Percentiles rank a stretch among this genome's conserved stretches.
phyloP scores from a whole-genome alignment of 2,329 filamentous ascomycete genomes.

The Ambrosiella beaveri region DNA sequence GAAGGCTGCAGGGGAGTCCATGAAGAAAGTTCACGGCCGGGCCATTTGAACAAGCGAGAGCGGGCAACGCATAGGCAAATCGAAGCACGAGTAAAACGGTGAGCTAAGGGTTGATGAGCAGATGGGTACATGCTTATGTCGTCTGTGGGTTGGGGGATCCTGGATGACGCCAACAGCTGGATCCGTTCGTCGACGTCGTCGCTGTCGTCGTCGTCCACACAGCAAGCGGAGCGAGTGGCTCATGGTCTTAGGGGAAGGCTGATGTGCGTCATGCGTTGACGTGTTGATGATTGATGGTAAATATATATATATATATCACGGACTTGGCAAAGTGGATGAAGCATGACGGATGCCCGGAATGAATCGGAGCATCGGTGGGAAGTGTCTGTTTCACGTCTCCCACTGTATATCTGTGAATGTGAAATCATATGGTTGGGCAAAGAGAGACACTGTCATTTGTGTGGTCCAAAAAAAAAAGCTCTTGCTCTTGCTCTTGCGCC shows the following conservation, averaged over 20 bases:
- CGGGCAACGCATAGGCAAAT: neutral
- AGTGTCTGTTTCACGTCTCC: neutral
- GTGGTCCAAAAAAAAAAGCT: no score
- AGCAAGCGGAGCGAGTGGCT: neutral
- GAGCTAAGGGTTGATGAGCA: neutral
- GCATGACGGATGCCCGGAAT: no score
- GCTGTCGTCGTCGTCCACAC: neutral
- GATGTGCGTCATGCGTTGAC: neutral
- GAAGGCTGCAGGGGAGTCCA: neutral
- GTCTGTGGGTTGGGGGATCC: neutral
- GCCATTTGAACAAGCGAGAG: neutral
- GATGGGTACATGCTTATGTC: neutral
- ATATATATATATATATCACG: neutral
- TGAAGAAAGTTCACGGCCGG: neutral
- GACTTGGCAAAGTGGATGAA: neutral
- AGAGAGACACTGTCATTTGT: no score
- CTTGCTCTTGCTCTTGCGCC: neutral
- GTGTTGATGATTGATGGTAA: neutral
- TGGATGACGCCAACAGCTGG: neutral
- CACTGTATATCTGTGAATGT: neutral
- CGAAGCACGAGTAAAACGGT: neutral
- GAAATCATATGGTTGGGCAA: neutral
- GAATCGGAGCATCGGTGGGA: no score
- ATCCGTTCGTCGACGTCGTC: no score
- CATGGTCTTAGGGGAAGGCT: neutral